Percentiles rank a stretch among this genome's conserved stretches.
These are phyloP conservation scores for Solanum paucissectum DNA, from an alignment of 257 asterid genomes.

Conservation along the genomic window DNA sequence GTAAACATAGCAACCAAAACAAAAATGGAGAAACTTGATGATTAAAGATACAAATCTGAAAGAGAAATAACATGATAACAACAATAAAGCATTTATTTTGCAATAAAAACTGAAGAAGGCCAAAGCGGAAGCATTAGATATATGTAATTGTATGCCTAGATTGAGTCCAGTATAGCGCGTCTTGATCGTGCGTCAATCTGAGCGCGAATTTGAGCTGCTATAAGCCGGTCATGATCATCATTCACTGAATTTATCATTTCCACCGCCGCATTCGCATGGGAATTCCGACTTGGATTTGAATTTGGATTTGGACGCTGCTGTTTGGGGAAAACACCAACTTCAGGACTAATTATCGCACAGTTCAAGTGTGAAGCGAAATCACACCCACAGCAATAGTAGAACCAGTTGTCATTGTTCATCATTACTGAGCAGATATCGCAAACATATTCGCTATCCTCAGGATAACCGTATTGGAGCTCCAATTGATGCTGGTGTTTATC, in stretches of 20 bases:
- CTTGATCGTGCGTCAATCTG: not conserved
- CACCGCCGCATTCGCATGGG: not conserved
- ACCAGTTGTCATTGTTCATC: conserved; percentile 2
- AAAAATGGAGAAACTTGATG: not conserved
- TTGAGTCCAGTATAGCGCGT: not conserved
- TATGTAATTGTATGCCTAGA: not conserved
- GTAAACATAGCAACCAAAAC: not conserved
- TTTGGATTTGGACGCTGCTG: not conserved
- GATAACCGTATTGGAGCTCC: conserved; percentile 1
- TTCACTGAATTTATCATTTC: not conserved
- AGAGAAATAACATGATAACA: not conserved
- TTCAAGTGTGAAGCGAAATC: conserved; percentile 13
- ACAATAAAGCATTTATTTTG: not conserved
- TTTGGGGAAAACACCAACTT: not conserved
- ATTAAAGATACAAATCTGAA: not conserved
- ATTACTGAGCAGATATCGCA: conserved; percentile 3
- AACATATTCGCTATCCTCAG: not conserved
- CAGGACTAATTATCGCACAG: not conserved
- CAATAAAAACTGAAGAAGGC: not conserved
- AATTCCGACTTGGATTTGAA: not conserved
- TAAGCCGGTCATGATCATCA: not conserved
- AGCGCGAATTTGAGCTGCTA: not conserved
- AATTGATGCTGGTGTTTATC: conserved; percentile 11
- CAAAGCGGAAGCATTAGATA: no score
- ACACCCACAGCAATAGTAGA: conserved; percentile 12